These are phyloP conservation scores for Boletus reticulatus DNA, from an alignment of 768 basidiomycete species.

Conservation along the genomic window DNA sequence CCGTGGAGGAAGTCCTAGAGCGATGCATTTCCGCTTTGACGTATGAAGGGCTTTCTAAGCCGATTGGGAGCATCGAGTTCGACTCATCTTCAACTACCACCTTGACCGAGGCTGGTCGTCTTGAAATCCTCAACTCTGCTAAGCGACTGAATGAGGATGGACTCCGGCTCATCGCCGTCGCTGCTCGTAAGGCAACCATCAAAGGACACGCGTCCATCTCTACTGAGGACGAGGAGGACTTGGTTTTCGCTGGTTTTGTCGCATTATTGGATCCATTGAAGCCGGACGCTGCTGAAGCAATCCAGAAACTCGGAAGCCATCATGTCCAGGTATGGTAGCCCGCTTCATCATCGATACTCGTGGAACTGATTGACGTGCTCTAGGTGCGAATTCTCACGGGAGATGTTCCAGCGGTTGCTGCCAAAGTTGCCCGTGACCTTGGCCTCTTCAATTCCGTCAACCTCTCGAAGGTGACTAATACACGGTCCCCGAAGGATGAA, in stretches of 20 bases:
- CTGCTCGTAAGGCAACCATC: constrained; percentile 19
- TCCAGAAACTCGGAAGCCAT: constrained; percentile 25
- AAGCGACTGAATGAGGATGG: constrained; percentile 31
- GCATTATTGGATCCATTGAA: constrained; percentile 32
- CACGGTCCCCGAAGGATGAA: constrained; percentile 23
- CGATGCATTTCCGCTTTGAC: constrained; percentile 23
- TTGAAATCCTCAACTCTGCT: constrained; percentile 25
- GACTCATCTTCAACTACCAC: constrained; percentile 14
- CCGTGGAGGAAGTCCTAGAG: constrained; percentile 34
- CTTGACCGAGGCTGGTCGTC: constrained; percentile 20
- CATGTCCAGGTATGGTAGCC: constrained; percentile 28
- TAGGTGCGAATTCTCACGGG: constrained; percentile 38
- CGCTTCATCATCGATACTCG: not conserved
- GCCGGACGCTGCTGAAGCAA: constrained; percentile 31
- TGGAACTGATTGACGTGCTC: constrained; percentile 3
- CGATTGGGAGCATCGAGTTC: constrained; percentile 10
- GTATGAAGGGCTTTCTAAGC: constrained; percentile 13
- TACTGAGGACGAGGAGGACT: constrained; percentile 27
- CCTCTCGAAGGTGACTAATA: not conserved
- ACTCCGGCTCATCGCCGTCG: constrained; percentile 30
- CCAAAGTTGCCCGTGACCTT: constrained; percentile 38
- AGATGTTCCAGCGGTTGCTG: constrained; percentile 34
- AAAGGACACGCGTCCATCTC: constrained; percentile 18
- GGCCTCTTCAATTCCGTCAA: constrained; percentile 29
- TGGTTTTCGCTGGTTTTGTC: constrained; percentile 30